Evolutionary conservation across 139 green algal species (phyloP), one percentile per base, ranked within the genome.

Genomic region (Gonium pectorale): DNA sequence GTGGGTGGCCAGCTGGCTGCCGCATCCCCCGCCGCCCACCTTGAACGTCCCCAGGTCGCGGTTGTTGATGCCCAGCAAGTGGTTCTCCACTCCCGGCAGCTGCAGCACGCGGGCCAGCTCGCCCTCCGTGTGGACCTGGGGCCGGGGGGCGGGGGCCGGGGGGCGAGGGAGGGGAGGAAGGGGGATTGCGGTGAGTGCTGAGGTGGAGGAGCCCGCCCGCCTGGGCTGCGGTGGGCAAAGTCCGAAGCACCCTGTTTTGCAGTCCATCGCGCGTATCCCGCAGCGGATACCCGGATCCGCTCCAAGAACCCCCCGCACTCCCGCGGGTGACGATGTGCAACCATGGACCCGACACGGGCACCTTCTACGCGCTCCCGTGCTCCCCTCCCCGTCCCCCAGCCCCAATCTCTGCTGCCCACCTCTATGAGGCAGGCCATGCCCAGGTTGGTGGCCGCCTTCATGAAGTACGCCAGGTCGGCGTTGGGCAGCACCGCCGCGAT

Each of bases 31-130:
- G 46, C 15, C 44, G 31, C 62, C 8, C 37, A 93, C 89, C 92
- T 98, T 94, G 89, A 99, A 99, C 22, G 96, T 99, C 44, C 93
- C 89, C 83, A 99, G 92, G 92, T 99, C 94, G 35, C 91, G 92
- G 94, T 99, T 99, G 93, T 99, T 99, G 92, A 99, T 99, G 79
- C 98, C 98, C 70, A 99, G 92, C 59, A 99, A 85, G 83, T 94
- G 91, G 0, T 91, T 81, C 67, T 98, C 93, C 43, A 99, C 80
- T 17, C 79, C 90, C 8, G 94, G 86, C 49, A 99, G 90, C 83
- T 90, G 49, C 67, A 99, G 90, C 81, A 99, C 93, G 31, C 97
- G 94, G 79, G 97, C 91, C 90, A 99, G 90, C 93, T 99, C 98
- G 24, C 60, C 89, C 68, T 94, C 87, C 4, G 94, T 97, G 91